Percentiles rank a stretch among this genome's conserved stretches.
These are phyloP conservation scores for Gossypium anomalum DNA, from an alignment of 345 rosid genomes.

Conservation along the genomic window DNA sequence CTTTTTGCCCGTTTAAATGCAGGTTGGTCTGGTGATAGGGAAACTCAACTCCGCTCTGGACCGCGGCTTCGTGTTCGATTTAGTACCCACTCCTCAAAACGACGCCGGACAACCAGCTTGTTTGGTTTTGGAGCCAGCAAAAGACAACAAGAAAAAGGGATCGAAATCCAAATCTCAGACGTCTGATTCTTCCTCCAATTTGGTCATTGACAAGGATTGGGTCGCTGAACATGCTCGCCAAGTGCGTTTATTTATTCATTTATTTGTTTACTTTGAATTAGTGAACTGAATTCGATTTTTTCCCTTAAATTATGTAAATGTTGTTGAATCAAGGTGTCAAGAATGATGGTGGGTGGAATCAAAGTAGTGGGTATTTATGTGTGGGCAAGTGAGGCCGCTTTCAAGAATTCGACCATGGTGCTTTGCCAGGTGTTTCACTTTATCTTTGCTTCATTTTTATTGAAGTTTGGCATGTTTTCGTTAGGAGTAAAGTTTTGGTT, in stretches of 20 bases:
- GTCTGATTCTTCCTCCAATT: slow-evolving; percentile 53
- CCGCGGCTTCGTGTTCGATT: slow-evolving; percentile 77
- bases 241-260: slow-evolving; percentile 29
- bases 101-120: slow-evolving; percentile 79
- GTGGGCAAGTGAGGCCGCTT: slow-evolving; percentile 77
- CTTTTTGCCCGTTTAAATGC: background rate
- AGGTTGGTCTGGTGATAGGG: slow-evolving; percentile 92
- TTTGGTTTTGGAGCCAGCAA: slow-evolving; percentile 45
- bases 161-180: slow-evolving; percentile 62
- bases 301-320: background rate
- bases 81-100: slow-evolving; percentile 71
- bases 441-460: background rate
- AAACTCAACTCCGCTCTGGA: slow-evolving; percentile 74
- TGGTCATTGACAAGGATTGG: slow-evolving; percentile 74
- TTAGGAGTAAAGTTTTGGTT: background rate
- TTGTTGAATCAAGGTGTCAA: slow-evolving; percentile 52
- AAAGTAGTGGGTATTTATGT: slow-evolving; percentile 79
- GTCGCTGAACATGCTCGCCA: slow-evolving; percentile 90
- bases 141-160: slow-evolving; percentile 52
- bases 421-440: slow-evolving; percentile 57
- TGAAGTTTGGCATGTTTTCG: background rate
- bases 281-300: background rate
- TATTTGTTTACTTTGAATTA: background rate
- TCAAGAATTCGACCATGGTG: slow-evolving; percentile 71
- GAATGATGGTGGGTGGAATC: slow-evolving; percentile 87